Conservation (phyloP, 2,329 filamentous ascomycete species). For the Penicillium sp. region DNA sequence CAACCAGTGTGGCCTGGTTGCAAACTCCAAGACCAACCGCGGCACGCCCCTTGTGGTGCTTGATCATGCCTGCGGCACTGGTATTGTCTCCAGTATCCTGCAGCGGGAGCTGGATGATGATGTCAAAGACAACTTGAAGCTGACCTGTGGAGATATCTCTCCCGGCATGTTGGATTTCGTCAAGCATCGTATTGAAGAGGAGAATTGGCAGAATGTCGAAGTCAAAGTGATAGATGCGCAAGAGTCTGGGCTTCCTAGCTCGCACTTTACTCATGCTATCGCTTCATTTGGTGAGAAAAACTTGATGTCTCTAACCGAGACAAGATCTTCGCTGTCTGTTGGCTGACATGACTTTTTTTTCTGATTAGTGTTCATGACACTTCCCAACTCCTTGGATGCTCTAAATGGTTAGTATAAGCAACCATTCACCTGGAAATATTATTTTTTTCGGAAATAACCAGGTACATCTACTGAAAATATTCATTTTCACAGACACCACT, state of each 20-base stretch:
- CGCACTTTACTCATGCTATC: slow-evolving; percentile 51
- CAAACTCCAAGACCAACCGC: slow-evolving; percentile 17
- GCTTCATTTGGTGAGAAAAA: slow-evolving; percentile 48
- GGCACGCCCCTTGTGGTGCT: slow-evolving; percentile 44
- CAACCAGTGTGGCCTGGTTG: slow-evolving; percentile 33
- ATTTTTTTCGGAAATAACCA: not conserved
- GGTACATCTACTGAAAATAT: not conserved
- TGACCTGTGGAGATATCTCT: slow-evolving; percentile 57
- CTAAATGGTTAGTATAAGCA: slow-evolving; percentile 38
- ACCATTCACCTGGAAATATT: too few relatives aligned
- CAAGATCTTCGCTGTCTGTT: not conserved
- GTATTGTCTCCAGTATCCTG: slow-evolving; percentile 53
- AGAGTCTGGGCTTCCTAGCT: slow-evolving; percentile 47
- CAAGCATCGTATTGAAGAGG: slow-evolving; percentile 42
- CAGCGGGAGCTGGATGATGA: slow-evolving; percentile 46
- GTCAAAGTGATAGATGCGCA: slow-evolving; percentile 53
- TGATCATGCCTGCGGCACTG: slow-evolving; percentile 60
- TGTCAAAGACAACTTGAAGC: slow-evolving; percentile 48
- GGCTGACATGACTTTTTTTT: not conserved
- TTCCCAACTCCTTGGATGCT: slow-evolving; percentile 48
- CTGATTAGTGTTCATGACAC: slow-evolving; percentile 47
- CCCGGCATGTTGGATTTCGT: slow-evolving; percentile 49
- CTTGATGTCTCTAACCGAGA: not conserved
- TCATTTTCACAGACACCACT: slow-evolving; percentile 30
- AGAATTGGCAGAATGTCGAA: slow-evolving; percentile 54